Conservation (phyloP, 176 grass and related monocot species). For the Zoysia japonica region DNA sequence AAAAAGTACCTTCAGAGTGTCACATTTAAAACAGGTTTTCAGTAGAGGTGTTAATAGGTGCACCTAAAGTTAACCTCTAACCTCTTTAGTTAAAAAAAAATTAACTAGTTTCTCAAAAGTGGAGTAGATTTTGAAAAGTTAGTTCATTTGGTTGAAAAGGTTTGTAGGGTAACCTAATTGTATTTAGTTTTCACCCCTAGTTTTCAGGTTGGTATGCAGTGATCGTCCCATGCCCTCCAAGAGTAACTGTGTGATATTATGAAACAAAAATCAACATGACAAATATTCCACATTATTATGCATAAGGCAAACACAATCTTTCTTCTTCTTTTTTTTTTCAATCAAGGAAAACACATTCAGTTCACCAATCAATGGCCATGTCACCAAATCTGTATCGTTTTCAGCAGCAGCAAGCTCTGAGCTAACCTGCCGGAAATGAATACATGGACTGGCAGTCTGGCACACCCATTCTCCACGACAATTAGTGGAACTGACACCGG, state of each 20-base stretch:
- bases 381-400: conserved; percentile 92
- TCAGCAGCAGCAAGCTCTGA: conserved; percentile 82
- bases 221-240: conserved; percentile 93
- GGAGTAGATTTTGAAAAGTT: no score
- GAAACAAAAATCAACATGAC: conserved; percentile 24
- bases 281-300: conserved; percentile 11
- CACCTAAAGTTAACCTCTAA: no score
- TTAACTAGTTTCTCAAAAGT: no score
- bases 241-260: conserved; percentile 60
- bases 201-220: conserved; percentile 82
- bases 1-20: conserved; percentile 82
- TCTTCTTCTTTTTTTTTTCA: no score
- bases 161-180: no score
- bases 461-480: conserved; percentile 89
- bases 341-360: conserved; percentile 4
- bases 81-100: no score
- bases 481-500: conserved; percentile 73
- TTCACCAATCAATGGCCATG: conserved; percentile 18
- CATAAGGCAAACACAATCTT: not conserved
- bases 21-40: conserved; percentile 76
- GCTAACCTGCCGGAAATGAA: conserved; percentile 97
- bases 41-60: no score
- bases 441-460: conserved; percentile 83
- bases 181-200: no score
- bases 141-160: no score